Percentiles rank a stretch among this genome's conserved stretches.
These are phyloP conservation scores for Fusarium sp. DNA, from an alignment of 2,329 filamentous ascomycete species.

Conservation along the genomic window DNA sequence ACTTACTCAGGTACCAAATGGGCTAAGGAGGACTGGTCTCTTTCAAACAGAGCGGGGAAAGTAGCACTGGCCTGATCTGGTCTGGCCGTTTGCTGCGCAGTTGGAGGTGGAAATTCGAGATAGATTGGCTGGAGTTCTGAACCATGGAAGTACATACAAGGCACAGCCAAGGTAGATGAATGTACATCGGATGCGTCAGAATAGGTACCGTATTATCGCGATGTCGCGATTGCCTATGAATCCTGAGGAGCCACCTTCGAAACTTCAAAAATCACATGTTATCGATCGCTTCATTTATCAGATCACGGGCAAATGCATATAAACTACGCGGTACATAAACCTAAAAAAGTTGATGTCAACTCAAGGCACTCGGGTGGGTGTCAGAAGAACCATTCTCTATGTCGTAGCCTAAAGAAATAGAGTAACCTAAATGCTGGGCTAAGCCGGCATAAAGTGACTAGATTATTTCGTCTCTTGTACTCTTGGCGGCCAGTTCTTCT, in stretches of 20 bases:
- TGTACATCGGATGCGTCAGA: neutral
- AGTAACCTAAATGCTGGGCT: too few relatives aligned
- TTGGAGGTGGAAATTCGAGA: slow-evolving; percentile 17
- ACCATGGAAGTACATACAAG: neutral
- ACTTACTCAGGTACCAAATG: neutral
- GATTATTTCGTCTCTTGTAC: neutral
- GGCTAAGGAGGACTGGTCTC: neutral
- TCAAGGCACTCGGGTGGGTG: neutral
- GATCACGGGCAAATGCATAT: neutral
- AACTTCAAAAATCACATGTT: neutral
- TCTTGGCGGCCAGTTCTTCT: neutral
- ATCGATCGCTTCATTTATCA: neutral
- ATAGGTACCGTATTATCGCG: neutral
- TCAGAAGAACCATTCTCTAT: neutral
- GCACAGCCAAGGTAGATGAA: neutral
- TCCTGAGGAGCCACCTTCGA: neutral
- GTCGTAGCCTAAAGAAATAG: too few relatives aligned
- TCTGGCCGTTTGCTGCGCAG: slow-evolving; percentile 8
- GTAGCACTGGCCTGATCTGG: slow-evolving; percentile 26
- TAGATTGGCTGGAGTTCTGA: slow-evolving; percentile 14
- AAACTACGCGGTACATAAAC: neutral
- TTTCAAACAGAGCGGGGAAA: slow-evolving; percentile 41
- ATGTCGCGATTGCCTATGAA: neutral
- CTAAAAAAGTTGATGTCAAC: slow-evolving; percentile 7
- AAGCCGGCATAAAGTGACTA: too few relatives aligned